Evolutionary conservation across 192 early-diverging fungal genomes (phyloP), one percentile per base, ranked within the genome.

Genomic region (Oehlia diaphana): DNA sequence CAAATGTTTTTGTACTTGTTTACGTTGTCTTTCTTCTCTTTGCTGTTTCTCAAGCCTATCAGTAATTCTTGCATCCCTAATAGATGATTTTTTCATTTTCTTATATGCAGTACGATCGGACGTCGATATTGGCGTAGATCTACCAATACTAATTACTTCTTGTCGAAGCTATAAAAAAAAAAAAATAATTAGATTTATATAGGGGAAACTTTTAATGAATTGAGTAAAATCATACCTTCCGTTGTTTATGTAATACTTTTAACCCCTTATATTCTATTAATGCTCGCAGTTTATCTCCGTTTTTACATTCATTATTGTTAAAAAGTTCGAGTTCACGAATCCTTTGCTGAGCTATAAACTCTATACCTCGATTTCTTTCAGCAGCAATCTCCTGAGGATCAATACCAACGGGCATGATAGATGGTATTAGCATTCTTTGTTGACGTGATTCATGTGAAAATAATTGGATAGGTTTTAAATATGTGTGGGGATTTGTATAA

Each of bases 1-100:
- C 53, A 88, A 77, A 82, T 95, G 94, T 67, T 95, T 93, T 82
- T 95, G 90, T 79, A 89, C 90, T 86, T 98, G 95, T 21, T 92
- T 84, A 79, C 92, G 89, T 81, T 97, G 96, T 67, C 96, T 88
- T 76, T 98, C 94, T 72, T 90, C 84, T 23, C 96, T 88, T 82
- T 95, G 93, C 80, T 94, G 92, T n/a, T 93, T 89, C 73, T 99
- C 98, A 63, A 95, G 88, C 81, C 90, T 93, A 81, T 98, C 98
- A 3, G 96, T 96, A 81, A 93, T 90, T 12, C 93, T 86, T 6
- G 95, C 93, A 78, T 97, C 96, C 16, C 94, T 91, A 69, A 94
- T 79, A 3, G 95, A 92, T 81, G 91, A 91, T 79, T 92, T 95
- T 89, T 95, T 94, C 89, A 94, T 92, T 35, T 93, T 87, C 58